phyloP scores from a whole-genome alignment of 495 filamentous ascomycete genomes.

The Podospora conica region DNA sequence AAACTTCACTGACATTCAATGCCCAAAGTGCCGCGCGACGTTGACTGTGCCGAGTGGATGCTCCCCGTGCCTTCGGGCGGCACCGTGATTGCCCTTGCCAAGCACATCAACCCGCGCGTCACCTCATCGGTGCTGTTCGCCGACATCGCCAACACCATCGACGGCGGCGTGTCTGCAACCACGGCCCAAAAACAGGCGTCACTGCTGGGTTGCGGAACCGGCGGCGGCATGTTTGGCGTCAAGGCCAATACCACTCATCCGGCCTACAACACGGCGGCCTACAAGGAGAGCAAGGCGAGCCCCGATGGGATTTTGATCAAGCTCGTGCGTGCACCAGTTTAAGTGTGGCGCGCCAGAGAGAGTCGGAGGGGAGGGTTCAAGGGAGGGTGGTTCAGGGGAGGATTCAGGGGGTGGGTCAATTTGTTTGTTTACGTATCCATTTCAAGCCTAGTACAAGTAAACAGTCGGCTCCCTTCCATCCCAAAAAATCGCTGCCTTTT shows the following conservation, averaged over 20 bases:
- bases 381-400: too few species aligned
- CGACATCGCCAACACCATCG: constrained; percentile 18
- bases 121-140: constrained; percentile 10
- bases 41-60: constrained; percentile 7
- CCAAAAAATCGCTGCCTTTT: neutral
- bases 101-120: constrained; percentile 11
- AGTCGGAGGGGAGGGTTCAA: too few species aligned
- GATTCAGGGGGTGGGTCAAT: too few species aligned
- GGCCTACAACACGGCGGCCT: constrained; percentile 12
- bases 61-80: neutral
- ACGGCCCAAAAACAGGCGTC: neutral
- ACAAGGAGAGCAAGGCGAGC: neutral
- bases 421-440: too few species aligned
- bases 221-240: constrained; percentile 12
- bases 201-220: constrained; percentile 2
- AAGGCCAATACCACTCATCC: neutral
- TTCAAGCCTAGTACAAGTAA: too few species aligned
- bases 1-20: too few species aligned
- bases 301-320: neutral
- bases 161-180: neutral
- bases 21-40: neutral
- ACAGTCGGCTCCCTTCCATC: neutral
- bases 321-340: too few species aligned
- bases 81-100: constrained; percentile 9
- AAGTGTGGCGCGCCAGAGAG: too few species aligned